Conservation (phyloP, 768 basidiomycete species). For the Lactarius akahatsu region DNA sequence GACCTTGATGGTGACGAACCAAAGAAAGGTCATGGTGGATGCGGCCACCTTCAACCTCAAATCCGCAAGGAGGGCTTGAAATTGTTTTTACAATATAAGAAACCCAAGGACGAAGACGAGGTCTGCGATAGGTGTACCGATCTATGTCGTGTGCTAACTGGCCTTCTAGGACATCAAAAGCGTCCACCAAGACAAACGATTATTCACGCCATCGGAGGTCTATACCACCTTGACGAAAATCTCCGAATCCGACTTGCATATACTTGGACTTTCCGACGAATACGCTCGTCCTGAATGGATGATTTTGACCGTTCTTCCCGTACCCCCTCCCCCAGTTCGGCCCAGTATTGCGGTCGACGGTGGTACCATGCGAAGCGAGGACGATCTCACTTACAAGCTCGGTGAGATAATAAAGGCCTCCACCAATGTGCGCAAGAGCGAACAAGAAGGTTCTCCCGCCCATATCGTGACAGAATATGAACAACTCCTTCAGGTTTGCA, state of each 20-base stretch:
- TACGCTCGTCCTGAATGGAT: slow-evolving; percentile 99
- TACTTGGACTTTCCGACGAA: slow-evolving; percentile 90
- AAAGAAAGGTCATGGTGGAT: slow-evolving; percentile 95
- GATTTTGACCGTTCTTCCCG: slow-evolving; percentile 97
- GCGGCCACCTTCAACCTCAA: slow-evolving; percentile 87
- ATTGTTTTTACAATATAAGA: slow-evolving; percentile 92
- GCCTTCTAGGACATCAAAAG: slow-evolving; percentile 68
- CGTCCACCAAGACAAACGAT: slow-evolving; percentile 76
- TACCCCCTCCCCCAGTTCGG: slow-evolving; percentile 96
- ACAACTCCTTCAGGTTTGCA: slow-evolving; percentile 84
- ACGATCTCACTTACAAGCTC: slow-evolving; percentile 97
- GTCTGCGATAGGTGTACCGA: slow-evolving; percentile 39
- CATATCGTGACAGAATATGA: slow-evolving; percentile 96
- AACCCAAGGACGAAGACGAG: slow-evolving; percentile 92
- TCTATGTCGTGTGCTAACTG: slow-evolving; percentile 20
- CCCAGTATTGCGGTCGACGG: slow-evolving; percentile 98
- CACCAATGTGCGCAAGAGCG: slow-evolving; percentile 85
- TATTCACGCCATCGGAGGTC: slow-evolving; percentile 84
- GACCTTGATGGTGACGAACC: slow-evolving; percentile 66
- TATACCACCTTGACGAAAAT: slow-evolving; percentile 97
- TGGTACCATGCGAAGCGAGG: slow-evolving; percentile 94
- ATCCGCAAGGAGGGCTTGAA: slow-evolving; percentile 95
- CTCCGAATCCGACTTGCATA: slow-evolving; percentile 79
- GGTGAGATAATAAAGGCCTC: slow-evolving; percentile 96
- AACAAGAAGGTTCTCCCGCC: slow-evolving; percentile 95